Evolutionary conservation across 2,329 filamentous ascomycete species (phyloP), one percentile per base, ranked within the genome.

Genomic region (Sarocladium kiliense): DNA sequence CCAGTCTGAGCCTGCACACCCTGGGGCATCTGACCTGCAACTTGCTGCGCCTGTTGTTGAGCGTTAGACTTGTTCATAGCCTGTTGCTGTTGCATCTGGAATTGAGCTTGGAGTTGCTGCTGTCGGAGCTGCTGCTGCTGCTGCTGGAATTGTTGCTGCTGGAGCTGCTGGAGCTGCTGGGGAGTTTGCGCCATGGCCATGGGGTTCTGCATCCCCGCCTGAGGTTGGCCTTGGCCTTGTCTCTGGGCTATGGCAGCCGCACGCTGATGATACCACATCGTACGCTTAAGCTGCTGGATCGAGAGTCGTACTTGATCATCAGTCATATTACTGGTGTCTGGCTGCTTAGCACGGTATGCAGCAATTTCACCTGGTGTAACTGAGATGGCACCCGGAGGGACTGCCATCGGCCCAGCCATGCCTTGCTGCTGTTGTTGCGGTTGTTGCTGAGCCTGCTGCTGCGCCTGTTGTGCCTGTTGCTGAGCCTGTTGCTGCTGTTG

Each of bases 41-140:
- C 54, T 59, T 60, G 21, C 21, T 39, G 54, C n/a, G n/a, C 34
- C 36, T 50, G 56, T 26, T 57, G 41, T 30, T 49, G 53, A 49
- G 37, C 26, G 6, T 49, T 53, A 7, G 56, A 37, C 14, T 47
- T 57, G 36, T 53, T 54, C 32, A 41, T 45, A 41, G 64, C 56
- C 56, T 63, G 63, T 61, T 68, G 64, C 19, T 61, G 58, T 6
- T 60, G 57, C 30, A 63, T 74, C 60, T 79, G 79, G 2, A 71
- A 71, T 66, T 69, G 58, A 67, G 71, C 66, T 73, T 58, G 63
- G 57, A 74, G 71, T 19, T 55, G 51, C 18, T 64, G 55, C 53
- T 67, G 64, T 7, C 69, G 65, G 56, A 71, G 71, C 18, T 68
- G 62, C 56, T 73, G 66, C 54, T 66, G 63, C 56, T 71, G 67